Percentiles rank a stretch among this genome's conserved stretches.
phyloP scores from a whole-genome alignment of 345 rosid genomes.

The Noccaea bulbosa region DNA sequence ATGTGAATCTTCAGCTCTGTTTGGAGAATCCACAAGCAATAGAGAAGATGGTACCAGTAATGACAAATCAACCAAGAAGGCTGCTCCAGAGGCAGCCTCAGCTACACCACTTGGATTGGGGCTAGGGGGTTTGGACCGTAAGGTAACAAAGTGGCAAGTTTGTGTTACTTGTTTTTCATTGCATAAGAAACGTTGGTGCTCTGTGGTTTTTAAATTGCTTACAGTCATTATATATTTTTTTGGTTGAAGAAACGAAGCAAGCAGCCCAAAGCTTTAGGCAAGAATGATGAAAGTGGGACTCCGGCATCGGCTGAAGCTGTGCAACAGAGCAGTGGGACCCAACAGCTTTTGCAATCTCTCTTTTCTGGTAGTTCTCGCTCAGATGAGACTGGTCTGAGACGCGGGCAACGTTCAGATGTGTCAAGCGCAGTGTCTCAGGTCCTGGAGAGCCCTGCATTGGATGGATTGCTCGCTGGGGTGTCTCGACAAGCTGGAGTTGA shows the following conservation, averaged over 20 bases:
- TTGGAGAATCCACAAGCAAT: conserved; percentile 44
- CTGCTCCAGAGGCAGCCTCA: conserved; percentile 45
- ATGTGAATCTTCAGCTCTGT: conserved; percentile 39
- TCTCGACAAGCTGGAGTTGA: conserved; percentile 79
- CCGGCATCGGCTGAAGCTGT: conserved; percentile 48
- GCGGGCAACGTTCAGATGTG: conserved; percentile 52
- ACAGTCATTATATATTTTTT: conserved; percentile 7
- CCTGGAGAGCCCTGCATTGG: conserved; percentile 65
- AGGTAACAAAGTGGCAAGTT: conserved; percentile 50
- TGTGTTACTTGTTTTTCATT: conserved; percentile 7
- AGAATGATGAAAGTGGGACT: conserved; percentile 48
- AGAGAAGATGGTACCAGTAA: conserved; percentile 48
- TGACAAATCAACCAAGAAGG: conserved; percentile 50
- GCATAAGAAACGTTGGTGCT: not conserved
- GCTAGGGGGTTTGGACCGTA: conserved; percentile 76
- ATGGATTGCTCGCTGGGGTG: conserved; percentile 70
- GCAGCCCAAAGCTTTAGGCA: conserved; percentile 49
- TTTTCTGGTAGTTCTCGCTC: conserved; percentile 53
- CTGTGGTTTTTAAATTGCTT: conserved; percentile 20
- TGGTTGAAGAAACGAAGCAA: conserved; percentile 51
- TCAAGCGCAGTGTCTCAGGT: conserved; percentile 73
- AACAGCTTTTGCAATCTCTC: conserved; percentile 69
- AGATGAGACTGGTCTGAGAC: conserved; percentile 39
- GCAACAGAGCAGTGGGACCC: conserved; percentile 47
- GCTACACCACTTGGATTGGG: conserved; percentile 87